A percentile compares a stretch with the other conserved stretches of the same genome.
These are phyloP conservation scores for Potentilla sterilis DNA, from an alignment of 306 rosid species.

Conservation along the genomic window DNA sequence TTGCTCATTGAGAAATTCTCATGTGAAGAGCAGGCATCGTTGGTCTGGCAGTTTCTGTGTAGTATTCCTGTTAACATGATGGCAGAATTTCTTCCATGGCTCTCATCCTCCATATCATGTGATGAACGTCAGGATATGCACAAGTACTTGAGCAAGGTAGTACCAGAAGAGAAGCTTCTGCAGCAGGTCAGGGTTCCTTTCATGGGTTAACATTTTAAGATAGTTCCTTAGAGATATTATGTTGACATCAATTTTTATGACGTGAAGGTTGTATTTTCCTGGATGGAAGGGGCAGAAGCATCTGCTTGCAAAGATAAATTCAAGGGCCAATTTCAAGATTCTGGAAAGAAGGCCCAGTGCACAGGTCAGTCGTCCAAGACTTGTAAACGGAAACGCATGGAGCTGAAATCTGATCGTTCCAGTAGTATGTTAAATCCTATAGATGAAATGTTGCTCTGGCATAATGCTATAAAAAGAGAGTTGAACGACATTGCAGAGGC, in stretches of 20 bases:
- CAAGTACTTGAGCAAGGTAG: conserved; percentile 62
- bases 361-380: conserved; percentile 27
- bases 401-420: conserved; percentile 28
- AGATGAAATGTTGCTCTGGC: conserved; percentile 86
- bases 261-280: conserved; percentile 72
- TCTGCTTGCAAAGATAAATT: conserved; percentile 19
- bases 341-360: conserved; percentile 34
- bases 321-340: conserved; percentile 29
- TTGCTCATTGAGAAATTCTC: conserved; percentile 86
- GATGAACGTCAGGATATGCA: conserved; percentile 73
- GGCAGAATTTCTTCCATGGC: conserved; percentile 88
- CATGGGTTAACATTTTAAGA: background rate
- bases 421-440: conserved; percentile 56
- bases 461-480: conserved; percentile 85
- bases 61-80: conserved; percentile 92
- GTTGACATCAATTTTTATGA: conserved; percentile 28
- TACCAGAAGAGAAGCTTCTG: conserved; percentile 89
- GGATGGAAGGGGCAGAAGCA: conserved; percentile 64
- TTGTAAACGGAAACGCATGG: conserved; percentile 42
- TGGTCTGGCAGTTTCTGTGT: conserved; percentile 94
- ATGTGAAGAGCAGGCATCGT: conserved; percentile 71
- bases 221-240: background rate
- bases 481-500: conserved; percentile 62
- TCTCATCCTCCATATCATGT: conserved; percentile 65
- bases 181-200: conserved; percentile 56